Conservation (phyloP, 441 rosid species). For the Populus hybrid region DNA sequence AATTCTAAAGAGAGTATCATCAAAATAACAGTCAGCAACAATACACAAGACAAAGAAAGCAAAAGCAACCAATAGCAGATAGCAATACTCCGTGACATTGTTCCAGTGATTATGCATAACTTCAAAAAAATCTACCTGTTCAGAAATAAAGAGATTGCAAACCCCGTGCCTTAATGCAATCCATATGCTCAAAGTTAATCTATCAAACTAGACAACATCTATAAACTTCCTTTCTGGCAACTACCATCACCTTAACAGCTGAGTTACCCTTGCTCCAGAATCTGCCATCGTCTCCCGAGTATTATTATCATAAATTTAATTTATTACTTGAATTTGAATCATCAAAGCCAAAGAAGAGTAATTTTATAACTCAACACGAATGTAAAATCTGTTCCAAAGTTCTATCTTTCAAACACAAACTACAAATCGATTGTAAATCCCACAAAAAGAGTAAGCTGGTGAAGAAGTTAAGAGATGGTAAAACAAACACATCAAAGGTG, state of each 20-base stretch:
- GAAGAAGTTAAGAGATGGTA: not conserved
- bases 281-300: not conserved
- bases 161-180: not conserved
- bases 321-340: not conserved
- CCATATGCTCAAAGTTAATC: not conserved
- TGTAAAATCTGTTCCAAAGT: not conserved
- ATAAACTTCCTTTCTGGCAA: not conserved
- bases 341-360: not conserved
- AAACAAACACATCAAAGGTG: not conserved
- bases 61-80: not conserved
- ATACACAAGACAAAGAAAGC: not conserved
- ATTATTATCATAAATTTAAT: not conserved
- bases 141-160: not conserved
- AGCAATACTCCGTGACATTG: not conserved
- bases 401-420: not conserved
- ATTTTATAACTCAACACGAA: not conserved
- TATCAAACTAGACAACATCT: not conserved
- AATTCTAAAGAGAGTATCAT: slow-evolving; percentile 7
- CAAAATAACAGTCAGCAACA: slow-evolving; percentile 10
- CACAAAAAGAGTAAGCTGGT: not conserved
- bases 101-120: not conserved
- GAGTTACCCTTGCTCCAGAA: not conserved
- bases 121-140: not conserved
- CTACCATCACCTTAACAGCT: not conserved
- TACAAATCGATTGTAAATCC: slow-evolving; percentile 5